Conservation (phyloP, 1,139 yeast genomes). For the Geotrichum phurueaensis region DNA sequence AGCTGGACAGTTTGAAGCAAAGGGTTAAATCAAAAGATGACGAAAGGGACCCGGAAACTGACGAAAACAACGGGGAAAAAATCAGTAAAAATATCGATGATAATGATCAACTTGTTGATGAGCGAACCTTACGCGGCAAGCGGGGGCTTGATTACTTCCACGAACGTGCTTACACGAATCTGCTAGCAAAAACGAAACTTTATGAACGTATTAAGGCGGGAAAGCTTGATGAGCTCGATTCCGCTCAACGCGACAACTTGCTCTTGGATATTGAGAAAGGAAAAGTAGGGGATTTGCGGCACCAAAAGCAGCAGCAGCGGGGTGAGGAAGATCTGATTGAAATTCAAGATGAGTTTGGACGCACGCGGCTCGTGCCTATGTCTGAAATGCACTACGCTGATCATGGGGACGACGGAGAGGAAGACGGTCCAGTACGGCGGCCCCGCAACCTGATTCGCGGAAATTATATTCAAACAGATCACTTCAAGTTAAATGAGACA, state of each 20-base stretch:
- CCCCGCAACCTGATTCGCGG: slow-evolving; percentile 12
- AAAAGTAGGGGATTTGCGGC: background rate
- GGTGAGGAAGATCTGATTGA: slow-evolving; percentile 24
- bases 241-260: slow-evolving; percentile 2
- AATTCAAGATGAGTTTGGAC: slow-evolving; percentile 33
- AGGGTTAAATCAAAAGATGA: background rate
- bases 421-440: slow-evolving; percentile 3
- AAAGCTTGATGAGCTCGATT: background rate
- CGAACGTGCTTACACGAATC: slow-evolving; percentile 9
- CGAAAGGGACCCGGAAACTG: background rate
- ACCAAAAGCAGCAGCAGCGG: background rate
- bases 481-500: slow-evolving; percentile 12
- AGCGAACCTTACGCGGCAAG: slow-evolving; percentile 6
- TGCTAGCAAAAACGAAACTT: slow-evolving; percentile 7
- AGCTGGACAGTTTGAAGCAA: slow-evolving; percentile 3
- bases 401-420: background rate
- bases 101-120: background rate
- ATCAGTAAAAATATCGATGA: background rate
- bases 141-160: slow-evolving; percentile 8
- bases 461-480: slow-evolving; percentile 7
- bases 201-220: slow-evolving; percentile 12
- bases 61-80: background rate
- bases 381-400: slow-evolving; percentile 16
- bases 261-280: slow-evolving; percentile 1
- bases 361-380: slow-evolving; percentile 28